These are phyloP conservation scores for Solanum medicagineum DNA, from an alignment of 257 asterid genomes.

Conservation along the genomic window DNA sequence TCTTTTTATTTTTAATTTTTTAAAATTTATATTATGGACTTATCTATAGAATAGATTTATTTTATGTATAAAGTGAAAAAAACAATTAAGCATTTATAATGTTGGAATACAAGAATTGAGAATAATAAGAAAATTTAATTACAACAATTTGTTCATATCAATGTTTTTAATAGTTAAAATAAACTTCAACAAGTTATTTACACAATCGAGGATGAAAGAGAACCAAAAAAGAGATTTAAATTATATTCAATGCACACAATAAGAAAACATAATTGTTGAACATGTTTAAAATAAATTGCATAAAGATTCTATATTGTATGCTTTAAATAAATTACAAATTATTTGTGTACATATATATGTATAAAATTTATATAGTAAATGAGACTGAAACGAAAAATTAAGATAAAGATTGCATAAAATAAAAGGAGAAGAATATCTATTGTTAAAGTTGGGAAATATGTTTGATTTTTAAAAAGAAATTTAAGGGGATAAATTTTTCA, in stretches of 20 bases:
- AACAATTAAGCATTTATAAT: background rate
- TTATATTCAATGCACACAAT: background rate
- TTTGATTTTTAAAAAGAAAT: too few species aligned
- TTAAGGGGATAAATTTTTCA: too few species aligned
- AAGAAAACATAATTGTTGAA: background rate
- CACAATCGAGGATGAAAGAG: background rate
- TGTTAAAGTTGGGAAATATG: too few species aligned
- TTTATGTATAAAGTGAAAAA: background rate
- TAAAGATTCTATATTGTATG: background rate
- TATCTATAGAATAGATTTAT: background rate
- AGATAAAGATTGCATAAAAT: too few species aligned
- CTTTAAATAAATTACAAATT: background rate
- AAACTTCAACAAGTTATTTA: background rate
- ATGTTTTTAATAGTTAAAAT: background rate
- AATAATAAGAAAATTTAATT: background rate
- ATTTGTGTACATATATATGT: background rate
- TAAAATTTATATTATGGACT: background rate
- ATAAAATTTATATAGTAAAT: background rate
- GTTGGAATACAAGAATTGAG: background rate
- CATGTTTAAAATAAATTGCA: background rate
- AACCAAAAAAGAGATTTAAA: background rate
- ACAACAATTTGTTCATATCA: background rate
- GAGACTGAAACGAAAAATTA: too few species aligned
- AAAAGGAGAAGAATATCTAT: too few species aligned
- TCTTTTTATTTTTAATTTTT: background rate